Base-by-base conservation (phyloP, 2,329 filamentous ascomycete genomes). In the Ophiostoma triangulosporum region DNA sequence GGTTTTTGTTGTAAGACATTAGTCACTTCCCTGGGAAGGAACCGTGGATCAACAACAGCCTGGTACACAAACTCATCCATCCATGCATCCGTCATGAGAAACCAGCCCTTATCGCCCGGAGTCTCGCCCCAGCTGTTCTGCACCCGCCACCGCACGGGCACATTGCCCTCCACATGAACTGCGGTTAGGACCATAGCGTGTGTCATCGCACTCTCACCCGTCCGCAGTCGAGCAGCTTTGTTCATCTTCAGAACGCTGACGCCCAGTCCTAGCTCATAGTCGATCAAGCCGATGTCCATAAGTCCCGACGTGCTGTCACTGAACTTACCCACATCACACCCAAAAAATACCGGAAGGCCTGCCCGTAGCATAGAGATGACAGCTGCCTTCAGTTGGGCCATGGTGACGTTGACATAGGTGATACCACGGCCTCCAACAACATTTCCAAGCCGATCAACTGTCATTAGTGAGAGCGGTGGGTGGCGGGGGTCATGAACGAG, bases 181-280 rank as follows among this genome's bases (percentile, higher is more conserved):
- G 80, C 89, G 2, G 88, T 95, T 57, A 95, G 68, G 0, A 94
- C 87, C 89, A 95, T 95, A 4, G 89, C 89, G 62, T 95, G 89
- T 1, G 88, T 95, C 88, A 95, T 94, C 50, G 79, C 75, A 52
- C 78, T 84, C 69, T 94, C 88, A 11, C 86, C 81, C 0, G 83
- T 83, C 61, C 77, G 72, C 46, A 95, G 70, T 3, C 88, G 73
- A 61, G 88, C 77, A 1, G 84, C 84, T 68, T 95, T 95, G 62
- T 72, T 79, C 77, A 94, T 76, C 17, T 78, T 80, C 8, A 91
- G 74, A 24, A 94, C 72, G 53, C 73, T 75, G 57, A 88, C 75
- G 61, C 89, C 87, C 68, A 95, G 88, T n/a, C 86, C 88, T 1
- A 94, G 77, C 61, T 85, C 78, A 66, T 91, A 93, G 66, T 93